Evolutionary conservation across 1,284 basidiomycete species (phyloP).

Genomic region (Sanghuangporus baumii): DNA sequence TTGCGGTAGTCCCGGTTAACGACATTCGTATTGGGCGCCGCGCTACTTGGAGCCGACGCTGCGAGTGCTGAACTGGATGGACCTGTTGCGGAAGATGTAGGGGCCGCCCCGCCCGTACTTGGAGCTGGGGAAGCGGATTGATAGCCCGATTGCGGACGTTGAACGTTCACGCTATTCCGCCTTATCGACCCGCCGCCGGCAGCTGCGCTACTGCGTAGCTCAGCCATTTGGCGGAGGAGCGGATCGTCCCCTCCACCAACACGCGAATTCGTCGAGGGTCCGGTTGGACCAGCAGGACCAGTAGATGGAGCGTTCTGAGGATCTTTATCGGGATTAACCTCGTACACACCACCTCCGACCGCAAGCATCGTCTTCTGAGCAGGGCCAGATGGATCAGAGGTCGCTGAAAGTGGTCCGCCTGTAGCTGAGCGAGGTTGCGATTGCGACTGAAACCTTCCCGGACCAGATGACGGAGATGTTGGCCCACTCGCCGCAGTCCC

Average conservation of each 20-base stretch:
- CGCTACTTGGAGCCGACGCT: slow-evolving; percentile 6
- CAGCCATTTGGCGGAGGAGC: slow-evolving; percentile 65
- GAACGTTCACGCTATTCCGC: slow-evolving; percentile 22
- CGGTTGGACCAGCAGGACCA: slow-evolving; percentile 14
- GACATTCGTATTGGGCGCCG: neutral
- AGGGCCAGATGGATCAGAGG: neutral
- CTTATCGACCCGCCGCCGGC: slow-evolving; percentile 27
- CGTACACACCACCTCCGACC: slow-evolving; percentile 60
- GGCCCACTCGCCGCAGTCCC: slow-evolving; percentile 3
- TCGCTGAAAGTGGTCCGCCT: neutral
- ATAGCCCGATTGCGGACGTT: slow-evolving; percentile 16
- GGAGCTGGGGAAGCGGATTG: slow-evolving; percentile 26
- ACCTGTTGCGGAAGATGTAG: slow-evolving; percentile 10
- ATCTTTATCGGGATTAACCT: slow-evolving; percentile 59
- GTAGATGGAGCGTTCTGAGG: slow-evolving; percentile 30
- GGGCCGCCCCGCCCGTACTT: slow-evolving; percentile 17
- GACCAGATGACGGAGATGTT: slow-evolving; percentile 1
- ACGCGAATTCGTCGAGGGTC: slow-evolving; percentile 19
- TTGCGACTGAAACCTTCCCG: neutral
- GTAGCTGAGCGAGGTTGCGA: neutral
- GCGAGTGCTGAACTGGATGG: slow-evolving; percentile 1
- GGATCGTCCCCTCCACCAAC: slow-evolving; percentile 57
- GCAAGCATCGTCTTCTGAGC: slow-evolving; percentile 60
- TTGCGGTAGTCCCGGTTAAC: slow-evolving; percentile 47
- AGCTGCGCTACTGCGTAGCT: slow-evolving; percentile 34